Evolutionary conservation across 1,284 basidiomycete species (phyloP).

Genomic region (Tilletia setariae): DNA sequence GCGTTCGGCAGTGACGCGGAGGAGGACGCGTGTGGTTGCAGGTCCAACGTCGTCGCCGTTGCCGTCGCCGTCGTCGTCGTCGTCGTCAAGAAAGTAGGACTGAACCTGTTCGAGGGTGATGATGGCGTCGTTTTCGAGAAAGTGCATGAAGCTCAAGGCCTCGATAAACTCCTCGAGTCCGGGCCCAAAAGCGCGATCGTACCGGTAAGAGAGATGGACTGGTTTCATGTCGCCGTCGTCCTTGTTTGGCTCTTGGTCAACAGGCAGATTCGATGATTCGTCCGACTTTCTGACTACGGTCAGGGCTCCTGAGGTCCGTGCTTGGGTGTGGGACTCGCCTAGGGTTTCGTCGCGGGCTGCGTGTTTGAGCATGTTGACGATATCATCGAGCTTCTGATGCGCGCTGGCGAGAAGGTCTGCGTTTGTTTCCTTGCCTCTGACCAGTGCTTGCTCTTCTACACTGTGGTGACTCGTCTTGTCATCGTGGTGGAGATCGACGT

Average conservation of each 20-base stretch:
- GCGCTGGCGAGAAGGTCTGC: conserved; percentile 62
- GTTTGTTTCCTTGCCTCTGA: neutral
- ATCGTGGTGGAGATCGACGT: conserved; percentile 17
- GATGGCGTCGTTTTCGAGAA: conserved; percentile 70
- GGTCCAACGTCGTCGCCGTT: neutral
- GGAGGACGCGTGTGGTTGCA: neutral
- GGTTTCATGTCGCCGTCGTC: neutral
- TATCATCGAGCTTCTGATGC: conserved; percentile 68
- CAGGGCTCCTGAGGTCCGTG: too few species aligned
- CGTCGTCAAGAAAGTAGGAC: conserved; percentile 28
- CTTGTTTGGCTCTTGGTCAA: neutral
- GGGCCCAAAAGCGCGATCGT: conserved; percentile 43
- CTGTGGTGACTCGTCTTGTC: neutral
- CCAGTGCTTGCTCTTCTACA: neutral
- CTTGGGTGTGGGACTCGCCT: conserved; percentile 2
- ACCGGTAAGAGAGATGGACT: conserved; percentile 22
- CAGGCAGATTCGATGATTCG: neutral
- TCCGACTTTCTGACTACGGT: too few species aligned
- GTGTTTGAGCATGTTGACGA: conserved; percentile 66
- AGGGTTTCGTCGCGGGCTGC: conserved; percentile 57
- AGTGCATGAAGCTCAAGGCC: conserved; percentile 82
- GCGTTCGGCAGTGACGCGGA: conserved; percentile 64
- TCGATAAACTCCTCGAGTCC: conserved; percentile 66
- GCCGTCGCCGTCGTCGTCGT: neutral
- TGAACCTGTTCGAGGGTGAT: conserved; percentile 72